A percentile compares a stretch with the other conserved stretches of the same genome.
Conservation (phyloP, 352 stramenopile species). For the Globisporangium acanthophoron region DNA sequence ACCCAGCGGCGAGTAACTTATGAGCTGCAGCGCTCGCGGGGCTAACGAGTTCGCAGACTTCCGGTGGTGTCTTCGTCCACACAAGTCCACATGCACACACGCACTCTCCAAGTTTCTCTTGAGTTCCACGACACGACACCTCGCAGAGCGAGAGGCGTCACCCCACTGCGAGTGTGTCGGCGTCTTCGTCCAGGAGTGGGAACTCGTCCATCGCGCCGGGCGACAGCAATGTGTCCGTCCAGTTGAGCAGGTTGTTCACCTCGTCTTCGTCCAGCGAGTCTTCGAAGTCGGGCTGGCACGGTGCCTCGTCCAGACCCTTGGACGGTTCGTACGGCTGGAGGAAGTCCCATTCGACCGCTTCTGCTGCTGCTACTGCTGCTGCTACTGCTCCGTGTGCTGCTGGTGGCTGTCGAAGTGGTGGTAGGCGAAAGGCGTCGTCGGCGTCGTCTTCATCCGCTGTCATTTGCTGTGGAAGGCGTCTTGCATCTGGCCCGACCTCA, state of each 20-base stretch:
- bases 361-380: not conserved
- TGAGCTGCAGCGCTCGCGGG: not conserved
- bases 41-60: not conserved
- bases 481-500: not conserved
- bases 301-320: not conserved
- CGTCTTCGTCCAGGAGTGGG: constrained; percentile 29
- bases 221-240: constrained; percentile 65
- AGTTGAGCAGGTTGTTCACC: constrained; percentile 73
- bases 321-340: constrained; percentile 13
- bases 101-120: too few species aligned
- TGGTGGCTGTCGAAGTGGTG: not conserved
- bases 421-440: not conserved
- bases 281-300: constrained; percentile 27
- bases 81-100: not conserved
- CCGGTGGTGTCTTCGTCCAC: not conserved
- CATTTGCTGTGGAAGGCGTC: not conserved
- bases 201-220: constrained; percentile 38
- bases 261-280: constrained; percentile 74
- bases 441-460: not conserved
- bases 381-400: too few species aligned
- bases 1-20: not conserved
- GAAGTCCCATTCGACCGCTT: constrained; percentile 14
- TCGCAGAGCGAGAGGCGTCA: not conserved
- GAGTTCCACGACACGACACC: too few species aligned
- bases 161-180: constrained; percentile 2